phyloP scores from a whole-genome alignment of 2,329 filamentous ascomycete species.

The Trichoderma lentiforme region DNA sequence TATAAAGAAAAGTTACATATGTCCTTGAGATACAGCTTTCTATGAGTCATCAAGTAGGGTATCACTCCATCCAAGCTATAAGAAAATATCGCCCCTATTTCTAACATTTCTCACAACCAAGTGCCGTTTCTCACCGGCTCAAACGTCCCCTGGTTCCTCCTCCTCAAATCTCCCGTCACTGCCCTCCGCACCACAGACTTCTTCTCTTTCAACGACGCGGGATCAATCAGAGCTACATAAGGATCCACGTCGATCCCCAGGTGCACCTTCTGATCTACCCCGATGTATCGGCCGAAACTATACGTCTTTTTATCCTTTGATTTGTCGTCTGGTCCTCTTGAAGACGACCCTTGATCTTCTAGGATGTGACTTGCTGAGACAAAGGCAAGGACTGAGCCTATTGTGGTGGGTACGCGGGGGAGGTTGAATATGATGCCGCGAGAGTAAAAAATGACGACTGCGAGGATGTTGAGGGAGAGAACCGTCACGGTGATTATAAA shows the following conservation, averaged over 20 bases:
- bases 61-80: not conserved
- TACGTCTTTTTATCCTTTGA: constrained; percentile 28
- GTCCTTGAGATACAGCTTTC: not conserved
- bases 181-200: not conserved
- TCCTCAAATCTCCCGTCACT: not conserved
- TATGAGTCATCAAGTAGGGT: not conserved
- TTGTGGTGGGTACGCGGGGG: constrained; percentile 48
- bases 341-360: constrained; percentile 5
- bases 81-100: not conserved
- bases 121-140: not conserved
- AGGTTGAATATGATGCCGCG: constrained; percentile 41
- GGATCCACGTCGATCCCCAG: constrained; percentile 51
- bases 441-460: constrained; percentile 43
- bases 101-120: not conserved
- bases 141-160: not conserved
- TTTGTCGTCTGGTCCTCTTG: not conserved
- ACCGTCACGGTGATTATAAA: constrained; percentile 45
- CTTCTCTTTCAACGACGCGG: not conserved
- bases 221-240: constrained; percentile 35
- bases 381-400: constrained; percentile 46
- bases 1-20: not conserved
- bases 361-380: constrained; percentile 36
- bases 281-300: constrained; percentile 50
- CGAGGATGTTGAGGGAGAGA: constrained; percentile 41
- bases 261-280: constrained; percentile 44